phyloP scores from a whole-genome alignment of 495 filamentous ascomycete genomes.

The Mytilinidion resinicola region DNA sequence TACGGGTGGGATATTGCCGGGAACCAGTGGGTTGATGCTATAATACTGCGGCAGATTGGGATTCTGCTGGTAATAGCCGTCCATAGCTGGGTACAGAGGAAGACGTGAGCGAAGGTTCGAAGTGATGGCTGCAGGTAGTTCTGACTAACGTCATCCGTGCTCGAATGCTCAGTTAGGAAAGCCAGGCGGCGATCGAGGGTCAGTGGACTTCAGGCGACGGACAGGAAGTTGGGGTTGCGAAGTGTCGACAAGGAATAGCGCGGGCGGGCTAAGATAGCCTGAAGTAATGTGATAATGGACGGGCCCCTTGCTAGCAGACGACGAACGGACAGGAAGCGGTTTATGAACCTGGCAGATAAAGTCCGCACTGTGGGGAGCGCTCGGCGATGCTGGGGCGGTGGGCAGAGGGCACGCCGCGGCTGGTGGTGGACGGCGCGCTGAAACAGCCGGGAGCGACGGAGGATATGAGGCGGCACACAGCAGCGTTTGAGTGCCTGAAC shows the following conservation, averaged over 20 bases:
- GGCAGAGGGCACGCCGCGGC: slow-evolving; percentile 6
- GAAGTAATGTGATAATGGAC: slow-evolving; percentile 1
- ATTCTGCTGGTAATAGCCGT: slow-evolving; percentile 27
- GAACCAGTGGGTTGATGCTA: slow-evolving; percentile 17
- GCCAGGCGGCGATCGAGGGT: slow-evolving; percentile 18
- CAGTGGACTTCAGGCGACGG: slow-evolving; percentile 3
- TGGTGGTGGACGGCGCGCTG: slow-evolving; percentile 7
- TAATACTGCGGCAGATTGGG: slow-evolving; percentile 25
- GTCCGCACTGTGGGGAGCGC: slow-evolving; percentile 2
- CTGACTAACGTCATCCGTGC: slow-evolving; percentile 30
- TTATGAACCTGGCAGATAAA: slow-evolving; percentile 17
- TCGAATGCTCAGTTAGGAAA: slow-evolving; percentile 9
- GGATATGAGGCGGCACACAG: slow-evolving; percentile 21
- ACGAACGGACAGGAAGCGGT: slow-evolving; percentile 15
- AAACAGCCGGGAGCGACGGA: slow-evolving; percentile 20
- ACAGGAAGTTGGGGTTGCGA: slow-evolving; percentile 3
- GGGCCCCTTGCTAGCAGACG: slow-evolving; percentile 21
- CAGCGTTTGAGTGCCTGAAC: slow-evolving; percentile 18
- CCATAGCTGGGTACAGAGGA: slow-evolving; percentile 10
- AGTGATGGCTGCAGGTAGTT: slow-evolving; percentile 2
- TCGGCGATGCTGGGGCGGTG: slow-evolving; percentile 9
- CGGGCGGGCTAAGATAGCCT: slow-evolving; percentile 12
- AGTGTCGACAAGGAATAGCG: slow-evolving; percentile 3
- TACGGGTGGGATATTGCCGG: slow-evolving; percentile 10
- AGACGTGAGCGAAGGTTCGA: background rate